phyloP scores from a whole-genome alignment of 73 alveolate genomes.

The Paramecium tetraurelia region DNA sequence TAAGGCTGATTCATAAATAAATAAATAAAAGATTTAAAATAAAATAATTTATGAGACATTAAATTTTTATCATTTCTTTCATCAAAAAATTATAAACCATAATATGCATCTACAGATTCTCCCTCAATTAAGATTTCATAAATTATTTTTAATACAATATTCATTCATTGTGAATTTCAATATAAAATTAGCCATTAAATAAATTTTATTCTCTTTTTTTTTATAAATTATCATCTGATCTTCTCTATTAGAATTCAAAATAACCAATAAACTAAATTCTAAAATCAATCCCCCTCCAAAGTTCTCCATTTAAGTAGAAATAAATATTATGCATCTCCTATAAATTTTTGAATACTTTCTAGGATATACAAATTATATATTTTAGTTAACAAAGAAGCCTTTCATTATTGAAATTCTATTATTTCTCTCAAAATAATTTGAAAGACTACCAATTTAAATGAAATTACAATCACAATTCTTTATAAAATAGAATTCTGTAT shows the following conservation, averaged over 20 bases:
- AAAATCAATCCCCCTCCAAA: neutral
- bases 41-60: neutral
- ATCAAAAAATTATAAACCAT: neutral
- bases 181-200: neutral
- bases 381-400: too few species aligned
- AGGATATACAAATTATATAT: too few species aligned
- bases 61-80: neutral
- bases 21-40: neutral
- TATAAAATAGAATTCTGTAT: too few species aligned
- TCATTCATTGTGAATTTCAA: neutral
- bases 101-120: neutral
- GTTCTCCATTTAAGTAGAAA: neutral
- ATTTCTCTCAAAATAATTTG: too few species aligned
- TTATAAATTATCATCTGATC: neutral
- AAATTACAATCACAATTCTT: too few species aligned
- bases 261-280: neutral
- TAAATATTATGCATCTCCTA: neutral
- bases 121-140: neutral
- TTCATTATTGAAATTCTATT: too few species aligned
- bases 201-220: neutral
- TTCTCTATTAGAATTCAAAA: neutral
- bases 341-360: neutral
- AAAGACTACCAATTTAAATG: too few species aligned
- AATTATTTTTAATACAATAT: neutral
- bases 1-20: slow-evolving; percentile 9